Evolutionary conservation across 2,329 filamentous ascomycete species (phyloP).

Genomic region (Calycina marina): DNA sequence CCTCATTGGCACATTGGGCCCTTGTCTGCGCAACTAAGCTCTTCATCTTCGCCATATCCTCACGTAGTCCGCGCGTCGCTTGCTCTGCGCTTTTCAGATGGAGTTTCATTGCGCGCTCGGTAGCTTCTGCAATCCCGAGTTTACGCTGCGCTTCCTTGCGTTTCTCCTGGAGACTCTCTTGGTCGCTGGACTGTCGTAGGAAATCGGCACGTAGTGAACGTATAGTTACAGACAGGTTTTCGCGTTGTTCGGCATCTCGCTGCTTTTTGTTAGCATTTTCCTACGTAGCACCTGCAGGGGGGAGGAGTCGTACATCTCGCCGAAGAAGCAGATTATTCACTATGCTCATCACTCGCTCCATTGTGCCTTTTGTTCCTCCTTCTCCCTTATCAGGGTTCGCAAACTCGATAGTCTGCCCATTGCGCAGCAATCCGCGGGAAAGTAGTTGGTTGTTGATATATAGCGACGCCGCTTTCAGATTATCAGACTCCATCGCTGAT

Average conservation of each 20-base stretch:
- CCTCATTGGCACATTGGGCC: slow-evolving; percentile 75
- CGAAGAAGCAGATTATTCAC: slow-evolving; percentile 86
- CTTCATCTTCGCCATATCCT: slow-evolving; percentile 70
- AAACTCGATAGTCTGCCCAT: slow-evolving; percentile 71
- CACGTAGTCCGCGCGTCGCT: slow-evolving; percentile 61
- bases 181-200: slow-evolving; percentile 55
- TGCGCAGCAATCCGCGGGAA: slow-evolving; percentile 47
- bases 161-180: slow-evolving; percentile 42
- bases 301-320: slow-evolving; percentile 54
- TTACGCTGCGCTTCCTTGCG: slow-evolving; percentile 39
- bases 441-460: slow-evolving; percentile 62
- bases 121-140: slow-evolving; percentile 46
- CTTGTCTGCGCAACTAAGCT: slow-evolving; percentile 69
- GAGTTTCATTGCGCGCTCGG: slow-evolving; percentile 53
- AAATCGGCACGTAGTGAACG: slow-evolving; percentile 63
- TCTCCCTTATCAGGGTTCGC: slow-evolving; percentile 51
- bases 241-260: slow-evolving; percentile 81
- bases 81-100: slow-evolving; percentile 63
- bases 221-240: slow-evolving; percentile 66
- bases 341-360: slow-evolving; percentile 79
- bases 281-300: neutral
- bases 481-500: slow-evolving; percentile 34
- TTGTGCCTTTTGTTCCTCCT: slow-evolving; percentile 49
- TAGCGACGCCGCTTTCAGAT: slow-evolving; percentile 50
- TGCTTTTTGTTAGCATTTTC: slow-evolving; percentile 24